Conservation (phyloP, 140 eudicot species). For the Flaveria floridana region DNA sequence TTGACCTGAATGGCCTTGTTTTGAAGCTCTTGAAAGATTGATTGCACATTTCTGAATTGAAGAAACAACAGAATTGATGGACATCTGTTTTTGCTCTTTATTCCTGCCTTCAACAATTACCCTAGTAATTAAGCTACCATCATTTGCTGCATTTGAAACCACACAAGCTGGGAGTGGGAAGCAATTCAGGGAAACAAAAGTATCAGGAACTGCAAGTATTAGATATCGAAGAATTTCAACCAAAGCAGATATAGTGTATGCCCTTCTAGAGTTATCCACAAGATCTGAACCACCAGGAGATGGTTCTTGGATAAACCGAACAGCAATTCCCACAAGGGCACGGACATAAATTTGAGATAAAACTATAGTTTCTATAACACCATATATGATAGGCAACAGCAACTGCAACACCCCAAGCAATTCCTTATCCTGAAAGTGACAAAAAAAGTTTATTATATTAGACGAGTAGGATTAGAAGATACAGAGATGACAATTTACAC, state of each 20-base stretch:
- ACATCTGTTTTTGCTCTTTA: constrained; percentile 43
- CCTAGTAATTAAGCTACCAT: constrained; percentile 47
- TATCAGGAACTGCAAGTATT: constrained; percentile 81
- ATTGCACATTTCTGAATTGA: constrained; percentile 68
- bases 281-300: constrained; percentile 86
- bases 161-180: constrained; percentile 76
- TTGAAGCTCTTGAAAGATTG: constrained; percentile 67
- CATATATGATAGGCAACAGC: constrained; percentile 76
- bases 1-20: constrained; percentile 59
- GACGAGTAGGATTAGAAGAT: constrained; percentile 3
- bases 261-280: constrained; percentile 74
- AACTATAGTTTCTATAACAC: constrained; percentile 63
- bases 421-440: constrained; percentile 66
- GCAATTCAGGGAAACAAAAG: constrained; percentile 81
- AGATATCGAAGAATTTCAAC: constrained; percentile 93
- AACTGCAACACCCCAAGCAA: constrained; percentile 63
- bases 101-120: constrained; percentile 42
- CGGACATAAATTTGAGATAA: constrained; percentile 83
- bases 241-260: constrained; percentile 73
- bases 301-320: constrained; percentile 77
- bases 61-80: constrained; percentile 55
- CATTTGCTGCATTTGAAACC: constrained; percentile 44
- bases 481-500: background rate
- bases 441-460: background rate
- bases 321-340: constrained; percentile 59